Evolutionary conservation across 2,329 filamentous ascomycete genomes (phyloP), one percentile per base, ranked within the genome.

Genomic region (Talaromyces marneffei): DNA sequence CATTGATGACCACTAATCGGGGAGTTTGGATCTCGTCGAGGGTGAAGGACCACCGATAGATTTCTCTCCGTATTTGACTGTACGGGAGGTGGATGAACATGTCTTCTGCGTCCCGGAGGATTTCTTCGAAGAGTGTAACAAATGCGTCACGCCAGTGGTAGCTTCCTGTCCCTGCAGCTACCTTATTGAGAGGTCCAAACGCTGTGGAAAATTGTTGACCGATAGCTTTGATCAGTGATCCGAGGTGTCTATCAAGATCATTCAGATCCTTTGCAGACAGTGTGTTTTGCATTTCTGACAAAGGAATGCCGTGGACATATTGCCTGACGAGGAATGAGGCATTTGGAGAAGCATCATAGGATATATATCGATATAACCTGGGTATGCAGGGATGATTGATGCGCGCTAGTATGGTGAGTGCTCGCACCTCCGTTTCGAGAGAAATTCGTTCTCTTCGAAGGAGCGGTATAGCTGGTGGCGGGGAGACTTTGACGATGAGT

Each of bases 21-120:
- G 83, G 79, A 58, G 80, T 72, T 1, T 72, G 79, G 20, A 85
- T 77, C 61, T 79, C 75, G 27, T 84, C 80, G 6, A 86, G 74
- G 0, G 72, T 71, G 9, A 74, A 68, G 1, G 75, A 74, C 37
- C 82, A 73, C 31, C 75, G 76, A 50, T 67, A 70, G n/a, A 83
- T 62, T 58, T 81, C 77, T 61, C 79, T 75, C 35, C 83, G 78
- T 61, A 86, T 80, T 58, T 79, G 78, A 9, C 80, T 76, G 66
- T 85, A 85, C 0, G 83, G 83, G 6, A 85, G 68, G 61, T 79
- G 81, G 65, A 86, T 78, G 12, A 85, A 79, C 70, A 82, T 81
- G 62, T 86, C 83, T 67, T 86, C 84, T 16, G 79, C 81, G 65
- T 86, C 83, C 16, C 82, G 81, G 25, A 86, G 72, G 8, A 80